These are phyloP conservation scores for Catenaria anguillulae DNA, from an alignment of 371 early-diverging fungal species.

Conservation along the genomic window DNA sequence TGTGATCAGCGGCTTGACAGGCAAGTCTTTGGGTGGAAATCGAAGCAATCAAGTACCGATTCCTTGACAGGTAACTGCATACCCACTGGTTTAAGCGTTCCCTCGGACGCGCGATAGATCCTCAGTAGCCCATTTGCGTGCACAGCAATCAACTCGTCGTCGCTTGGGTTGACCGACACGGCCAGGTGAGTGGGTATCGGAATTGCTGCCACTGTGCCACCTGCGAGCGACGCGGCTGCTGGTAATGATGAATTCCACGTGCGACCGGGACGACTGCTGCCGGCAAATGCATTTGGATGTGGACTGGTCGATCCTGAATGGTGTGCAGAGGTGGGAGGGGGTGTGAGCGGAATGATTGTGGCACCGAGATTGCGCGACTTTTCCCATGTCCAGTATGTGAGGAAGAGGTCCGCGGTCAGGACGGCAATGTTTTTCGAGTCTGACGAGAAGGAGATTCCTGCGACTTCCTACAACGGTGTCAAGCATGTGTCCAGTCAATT, in stretches of 20 bases:
- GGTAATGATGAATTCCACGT: too few relatives aligned
- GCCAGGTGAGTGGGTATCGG: too few relatives aligned
- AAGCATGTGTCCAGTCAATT: background rate
- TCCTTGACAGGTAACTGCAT: background rate
- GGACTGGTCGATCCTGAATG: too few relatives aligned
- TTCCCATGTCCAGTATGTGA: conserved; percentile 38
- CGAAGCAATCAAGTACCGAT: background rate
- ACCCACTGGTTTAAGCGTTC: background rate
- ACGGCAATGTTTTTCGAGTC: conserved; percentile 29
- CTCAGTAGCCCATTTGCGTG: background rate
- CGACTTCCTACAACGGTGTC: conserved; percentile 9
- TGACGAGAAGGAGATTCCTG: conserved; percentile 20
- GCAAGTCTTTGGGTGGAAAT: background rate
- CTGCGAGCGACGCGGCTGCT: too few relatives aligned
- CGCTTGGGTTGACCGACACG: background rate
- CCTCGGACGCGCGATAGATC: background rate
- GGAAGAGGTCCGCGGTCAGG: conserved; percentile 26
- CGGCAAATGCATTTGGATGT: too few relatives aligned
- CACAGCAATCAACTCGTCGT: background rate
- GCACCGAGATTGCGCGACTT: conserved; percentile 16
- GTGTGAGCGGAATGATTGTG: background rate
- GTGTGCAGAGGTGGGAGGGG: too few relatives aligned
- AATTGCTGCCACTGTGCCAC: too few relatives aligned
- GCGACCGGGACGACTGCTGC: too few relatives aligned
- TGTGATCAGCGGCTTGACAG: too few relatives aligned